Conservation (phyloP, 1,284 basidiomycete genomes). For the Ganoderma sp. region DNA sequence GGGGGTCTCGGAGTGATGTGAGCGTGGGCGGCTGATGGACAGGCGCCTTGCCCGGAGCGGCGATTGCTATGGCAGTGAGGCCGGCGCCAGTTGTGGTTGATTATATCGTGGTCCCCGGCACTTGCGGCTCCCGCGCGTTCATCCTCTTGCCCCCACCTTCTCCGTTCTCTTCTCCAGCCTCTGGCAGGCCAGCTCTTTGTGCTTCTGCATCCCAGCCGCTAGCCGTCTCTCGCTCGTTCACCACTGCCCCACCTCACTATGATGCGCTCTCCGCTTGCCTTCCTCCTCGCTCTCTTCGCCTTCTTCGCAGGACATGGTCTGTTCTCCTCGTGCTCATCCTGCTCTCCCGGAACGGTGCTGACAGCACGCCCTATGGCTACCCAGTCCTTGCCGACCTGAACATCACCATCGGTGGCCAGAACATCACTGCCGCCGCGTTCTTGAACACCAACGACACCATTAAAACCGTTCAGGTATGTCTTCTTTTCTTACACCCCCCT, state of each 20-base stretch:
- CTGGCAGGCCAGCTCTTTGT: slow-evolving; percentile 27
- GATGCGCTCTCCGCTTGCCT: slow-evolving; percentile 24
- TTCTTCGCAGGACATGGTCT: slow-evolving; percentile 35
- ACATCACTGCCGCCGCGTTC: slow-evolving; percentile 51
- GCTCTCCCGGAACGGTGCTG: not conserved
- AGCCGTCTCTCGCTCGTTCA: slow-evolving; percentile 14
- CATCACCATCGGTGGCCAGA: slow-evolving; percentile 47
- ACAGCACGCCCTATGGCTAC: not conserved
- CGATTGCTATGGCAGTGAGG: slow-evolving; percentile 28
- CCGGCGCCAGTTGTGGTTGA: not conserved
- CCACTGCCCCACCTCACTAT: slow-evolving; percentile 8
- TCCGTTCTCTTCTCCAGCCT: slow-evolving; percentile 22
- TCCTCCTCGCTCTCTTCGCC: slow-evolving; percentile 30
- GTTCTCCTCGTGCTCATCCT: not conserved
- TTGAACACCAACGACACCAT: slow-evolving; percentile 49
- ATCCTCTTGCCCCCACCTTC: slow-evolving; percentile 9
- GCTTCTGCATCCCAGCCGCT: slow-evolving; percentile 18
- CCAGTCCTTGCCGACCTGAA: slow-evolving; percentile 48
- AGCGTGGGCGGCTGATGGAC: slow-evolving; percentile 11
- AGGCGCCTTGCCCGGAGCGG: not conserved
- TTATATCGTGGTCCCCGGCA: slow-evolving; percentile 6
- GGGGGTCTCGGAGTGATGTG: slow-evolving; percentile 17
- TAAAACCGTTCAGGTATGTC: slow-evolving; percentile 48
- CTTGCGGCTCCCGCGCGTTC: slow-evolving; percentile 5
- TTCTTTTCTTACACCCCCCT: not conserved